phyloP scores from a whole-genome alignment of 495 filamentous ascomycete species.

The Hypoxylon trugodes region DNA sequence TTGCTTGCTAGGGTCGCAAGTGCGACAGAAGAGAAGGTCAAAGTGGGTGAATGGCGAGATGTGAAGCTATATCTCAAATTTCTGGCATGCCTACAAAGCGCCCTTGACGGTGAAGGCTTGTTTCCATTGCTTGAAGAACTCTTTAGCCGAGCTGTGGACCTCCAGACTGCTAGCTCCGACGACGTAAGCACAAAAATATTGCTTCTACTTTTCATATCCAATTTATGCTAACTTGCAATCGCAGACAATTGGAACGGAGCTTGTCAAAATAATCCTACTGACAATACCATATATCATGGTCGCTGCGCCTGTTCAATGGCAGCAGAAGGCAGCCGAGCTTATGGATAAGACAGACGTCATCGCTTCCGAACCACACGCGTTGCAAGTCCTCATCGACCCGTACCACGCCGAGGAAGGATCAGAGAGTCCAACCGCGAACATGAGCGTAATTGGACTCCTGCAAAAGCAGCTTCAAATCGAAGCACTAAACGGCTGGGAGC shows the following conservation, averaged over 20 bases:
- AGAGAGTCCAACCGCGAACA: constrained; percentile 48
- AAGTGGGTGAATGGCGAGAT: constrained; percentile 81
- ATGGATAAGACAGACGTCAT: constrained; percentile 94
- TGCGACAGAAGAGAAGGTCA: constrained; percentile 67
- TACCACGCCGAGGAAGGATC: constrained; percentile 66
- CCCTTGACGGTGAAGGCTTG: constrained; percentile 85
- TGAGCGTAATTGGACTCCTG: constrained; percentile 81
- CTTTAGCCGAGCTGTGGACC: constrained; percentile 81
- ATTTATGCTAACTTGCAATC: constrained; percentile 13
- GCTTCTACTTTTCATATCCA: not conserved
- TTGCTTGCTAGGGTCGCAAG: constrained; percentile 67
- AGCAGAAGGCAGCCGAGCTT: constrained; percentile 75
- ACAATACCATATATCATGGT: constrained; percentile 92
- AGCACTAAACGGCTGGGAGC: constrained; percentile 71
- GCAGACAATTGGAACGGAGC: constrained; percentile 80
- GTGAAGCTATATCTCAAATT: constrained; percentile 92
- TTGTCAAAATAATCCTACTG: constrained; percentile 94
- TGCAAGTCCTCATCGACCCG: constrained; percentile 85
- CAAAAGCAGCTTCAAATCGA: constrained; percentile 85
- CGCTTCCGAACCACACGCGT: constrained; percentile 79
- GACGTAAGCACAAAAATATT: constrained; percentile 69
- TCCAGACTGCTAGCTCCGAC: constrained; percentile 89
- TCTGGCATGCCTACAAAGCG: constrained; percentile 78
- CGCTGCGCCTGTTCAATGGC: constrained; percentile 68
- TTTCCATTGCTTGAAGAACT: constrained; percentile 85